Evolutionary conservation across 2,329 filamentous ascomycete species (phyloP).

Genomic region (Neurospora sp.): DNA sequence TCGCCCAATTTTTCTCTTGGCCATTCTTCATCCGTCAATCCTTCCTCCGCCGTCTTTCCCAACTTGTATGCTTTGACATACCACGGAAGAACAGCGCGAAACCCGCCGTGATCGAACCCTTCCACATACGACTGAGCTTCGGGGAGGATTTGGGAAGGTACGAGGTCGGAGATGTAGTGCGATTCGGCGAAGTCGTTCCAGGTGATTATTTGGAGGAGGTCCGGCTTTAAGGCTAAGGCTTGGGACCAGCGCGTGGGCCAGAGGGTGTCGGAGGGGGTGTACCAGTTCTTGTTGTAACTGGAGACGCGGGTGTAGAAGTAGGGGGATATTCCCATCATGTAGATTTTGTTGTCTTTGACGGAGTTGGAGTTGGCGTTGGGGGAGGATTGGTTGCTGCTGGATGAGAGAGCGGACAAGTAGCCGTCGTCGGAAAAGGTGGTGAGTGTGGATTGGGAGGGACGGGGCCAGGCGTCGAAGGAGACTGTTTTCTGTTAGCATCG

Average conservation of each 20-base stretch:
- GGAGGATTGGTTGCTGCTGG: too few species aligned
- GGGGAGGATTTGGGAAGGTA: background rate
- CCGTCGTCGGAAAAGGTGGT: constrained; percentile 2
- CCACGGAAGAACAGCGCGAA: constrained; percentile 2
- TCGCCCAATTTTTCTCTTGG: constrained; percentile 1
- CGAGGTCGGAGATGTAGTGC: constrained; percentile 7
- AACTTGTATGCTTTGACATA: background rate
- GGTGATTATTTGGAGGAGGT: constrained; percentile 6
- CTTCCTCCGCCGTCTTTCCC: background rate
- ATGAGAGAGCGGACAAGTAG: background rate
- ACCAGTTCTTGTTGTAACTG: constrained; percentile 7
- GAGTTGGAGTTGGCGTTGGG: background rate
- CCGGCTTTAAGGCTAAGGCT: constrained; percentile 1
- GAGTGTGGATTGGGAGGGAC: background rate
- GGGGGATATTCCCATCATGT: constrained; percentile 9
- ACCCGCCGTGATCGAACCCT: constrained; percentile 1
- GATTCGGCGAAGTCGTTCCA: constrained; percentile 9
- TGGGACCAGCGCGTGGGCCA: constrained; percentile 7
- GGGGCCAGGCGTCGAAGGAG: constrained; percentile 9
- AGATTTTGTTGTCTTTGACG: background rate
- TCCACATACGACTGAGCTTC: background rate
- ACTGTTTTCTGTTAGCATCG: background rate
- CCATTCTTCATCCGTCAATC: background rate
- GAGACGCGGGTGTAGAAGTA: constrained; percentile 9
- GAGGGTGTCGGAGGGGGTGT: constrained; percentile 3